phyloP scores from a whole-genome alignment of 768 basidiomycete genomes.

The Suillus hirtellus region DNA sequence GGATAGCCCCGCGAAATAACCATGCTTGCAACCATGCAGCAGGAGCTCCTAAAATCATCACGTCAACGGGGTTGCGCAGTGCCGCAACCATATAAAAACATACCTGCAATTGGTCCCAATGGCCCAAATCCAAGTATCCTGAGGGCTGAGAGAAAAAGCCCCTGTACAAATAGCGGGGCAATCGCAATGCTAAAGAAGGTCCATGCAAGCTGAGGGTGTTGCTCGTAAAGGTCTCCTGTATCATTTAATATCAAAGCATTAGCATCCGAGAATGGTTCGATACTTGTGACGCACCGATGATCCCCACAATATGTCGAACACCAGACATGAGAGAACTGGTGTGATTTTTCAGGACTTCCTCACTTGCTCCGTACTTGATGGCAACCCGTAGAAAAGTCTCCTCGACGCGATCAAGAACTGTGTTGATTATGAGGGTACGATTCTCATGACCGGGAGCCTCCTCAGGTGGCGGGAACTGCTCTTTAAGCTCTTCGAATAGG shows the following conservation, averaged over 20 bases:
- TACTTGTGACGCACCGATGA: slow-evolving; percentile 19
- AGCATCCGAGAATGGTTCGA: background rate
- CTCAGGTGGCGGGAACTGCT: slow-evolving; percentile 31
- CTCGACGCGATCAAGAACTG: slow-evolving; percentile 28
- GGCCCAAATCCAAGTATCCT: slow-evolving; percentile 38
- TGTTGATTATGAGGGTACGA: slow-evolving; percentile 21
- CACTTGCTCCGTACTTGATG: slow-evolving; percentile 23
- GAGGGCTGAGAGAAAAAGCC: slow-evolving; percentile 33
- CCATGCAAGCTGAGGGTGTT: slow-evolving; percentile 33
- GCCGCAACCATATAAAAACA: no score
- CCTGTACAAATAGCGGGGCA: background rate
- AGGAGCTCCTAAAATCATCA: background rate
- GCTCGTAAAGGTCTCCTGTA: slow-evolving; percentile 37
- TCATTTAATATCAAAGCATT: background rate
- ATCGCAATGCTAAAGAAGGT: slow-evolving; percentile 24
- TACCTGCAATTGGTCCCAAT: background rate
- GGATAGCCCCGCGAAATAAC: background rate
- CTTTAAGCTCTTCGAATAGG: slow-evolving; percentile 27
- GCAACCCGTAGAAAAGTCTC: slow-evolving; percentile 26
- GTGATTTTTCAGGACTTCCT: slow-evolving; percentile 22
- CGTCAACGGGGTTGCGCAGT: background rate
- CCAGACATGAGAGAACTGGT: slow-evolving; percentile 28
- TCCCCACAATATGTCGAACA: slow-evolving; percentile 24
- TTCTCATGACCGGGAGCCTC: slow-evolving; percentile 31
- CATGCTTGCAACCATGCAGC: background rate